Evolutionary conservation across 2,329 filamentous ascomycete genomes (phyloP).

Genomic region (Aspergillus cejpii): DNA sequence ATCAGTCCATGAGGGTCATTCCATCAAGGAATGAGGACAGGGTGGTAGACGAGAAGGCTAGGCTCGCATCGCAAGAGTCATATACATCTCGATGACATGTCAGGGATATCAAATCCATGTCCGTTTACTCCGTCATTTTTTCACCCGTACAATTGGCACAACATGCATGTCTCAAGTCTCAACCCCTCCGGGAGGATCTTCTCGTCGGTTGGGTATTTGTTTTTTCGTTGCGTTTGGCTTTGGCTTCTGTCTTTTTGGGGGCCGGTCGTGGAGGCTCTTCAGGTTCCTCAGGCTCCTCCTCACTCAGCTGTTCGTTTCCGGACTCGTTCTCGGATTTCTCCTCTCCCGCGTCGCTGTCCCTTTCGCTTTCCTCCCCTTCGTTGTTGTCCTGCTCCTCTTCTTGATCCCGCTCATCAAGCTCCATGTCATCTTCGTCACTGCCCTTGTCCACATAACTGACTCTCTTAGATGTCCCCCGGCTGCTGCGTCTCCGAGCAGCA

Average conservation of each 20-base stretch:
- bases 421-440: slow-evolving; percentile 41
- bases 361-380: slow-evolving; percentile 20
- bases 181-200: slow-evolving; percentile 14
- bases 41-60: not conserved
- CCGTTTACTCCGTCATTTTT: not conserved
- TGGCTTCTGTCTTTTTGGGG: slow-evolving; percentile 1
- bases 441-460: slow-evolving; percentile 43
- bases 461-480: slow-evolving; percentile 29
- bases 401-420: slow-evolving; percentile 37
- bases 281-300: slow-evolving; percentile 11
- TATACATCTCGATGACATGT: not conserved
- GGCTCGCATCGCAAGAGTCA: not conserved
- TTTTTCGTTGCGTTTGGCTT: slow-evolving; percentile 10
- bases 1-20: slow-evolving; percentile 1
- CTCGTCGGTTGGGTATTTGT: slow-evolving; percentile 15
- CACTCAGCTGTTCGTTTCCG: slow-evolving; percentile 7
- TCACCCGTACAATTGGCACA: too few species aligned
- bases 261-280: slow-evolving; percentile 10
- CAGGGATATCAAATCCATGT: not conserved
- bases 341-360: slow-evolving; percentile 18
- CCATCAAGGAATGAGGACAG: slow-evolving; percentile 6
- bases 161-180: not conserved
- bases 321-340: slow-evolving; percentile 16
- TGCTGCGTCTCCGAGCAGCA: slow-evolving; percentile 37
- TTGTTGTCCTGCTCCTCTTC: slow-evolving; percentile 26